These are phyloP conservation scores for Agaricales sp. DNA, from an alignment of 1,284 basidiomycete genomes.

Conservation along the genomic window DNA sequence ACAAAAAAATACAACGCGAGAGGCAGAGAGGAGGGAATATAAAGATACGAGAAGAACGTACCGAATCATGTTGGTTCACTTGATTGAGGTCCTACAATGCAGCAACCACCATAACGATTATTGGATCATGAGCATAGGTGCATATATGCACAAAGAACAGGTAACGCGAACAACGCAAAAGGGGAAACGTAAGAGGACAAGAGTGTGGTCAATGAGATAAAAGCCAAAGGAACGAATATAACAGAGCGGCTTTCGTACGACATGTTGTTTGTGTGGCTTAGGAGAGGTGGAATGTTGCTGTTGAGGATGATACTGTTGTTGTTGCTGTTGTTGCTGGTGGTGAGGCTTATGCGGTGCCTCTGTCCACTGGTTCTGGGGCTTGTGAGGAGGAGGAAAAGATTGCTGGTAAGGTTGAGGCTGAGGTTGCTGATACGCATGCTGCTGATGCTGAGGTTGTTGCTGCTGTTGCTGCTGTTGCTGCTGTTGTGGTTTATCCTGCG, in stretches of 20 bases:
- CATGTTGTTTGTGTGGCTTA: background rate
- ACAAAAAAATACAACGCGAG: no score
- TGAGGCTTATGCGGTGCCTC: no score
- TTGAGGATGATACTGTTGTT: no score
- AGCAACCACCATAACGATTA: no score
- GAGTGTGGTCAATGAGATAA: background rate
- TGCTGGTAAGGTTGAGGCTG: background rate
- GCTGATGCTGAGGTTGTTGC: background rate
- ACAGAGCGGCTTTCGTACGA: background rate
- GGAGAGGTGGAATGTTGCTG: no score
- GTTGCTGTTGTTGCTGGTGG: no score
- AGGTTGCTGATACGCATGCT: background rate
- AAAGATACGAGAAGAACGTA: no score
- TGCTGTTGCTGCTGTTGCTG: background rate
- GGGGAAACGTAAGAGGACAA: background rate
- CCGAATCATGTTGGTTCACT: constrained; percentile 55
- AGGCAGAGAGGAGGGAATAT: background rate
- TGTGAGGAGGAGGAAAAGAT: background rate
- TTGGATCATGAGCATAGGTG: no score
- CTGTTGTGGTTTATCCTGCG: background rate
- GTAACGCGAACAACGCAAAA: background rate
- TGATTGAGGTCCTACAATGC: constrained; percentile 44
- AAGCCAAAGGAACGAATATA: background rate
- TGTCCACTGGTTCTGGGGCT: no score
- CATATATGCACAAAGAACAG: no score